Evolutionary conservation across 208 protist species (phyloP), one percentile per base, ranked within the genome.

Genomic region (Porcisia hertigi): DNA sequence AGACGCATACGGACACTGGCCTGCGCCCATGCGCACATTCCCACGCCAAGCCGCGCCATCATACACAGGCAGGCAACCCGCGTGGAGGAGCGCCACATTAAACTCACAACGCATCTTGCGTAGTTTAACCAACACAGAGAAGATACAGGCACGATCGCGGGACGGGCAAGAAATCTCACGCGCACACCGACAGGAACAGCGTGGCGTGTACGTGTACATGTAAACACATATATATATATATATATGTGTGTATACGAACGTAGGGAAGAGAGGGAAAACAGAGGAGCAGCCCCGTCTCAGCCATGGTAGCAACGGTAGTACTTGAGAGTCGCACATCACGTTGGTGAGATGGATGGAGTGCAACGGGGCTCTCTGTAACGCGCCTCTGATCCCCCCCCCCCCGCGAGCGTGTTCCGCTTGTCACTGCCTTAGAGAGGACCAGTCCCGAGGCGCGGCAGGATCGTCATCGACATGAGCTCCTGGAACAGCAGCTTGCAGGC

Each of bases 401-500:
- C 59, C 16, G 59, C 34, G 34, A 41, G 57, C 9, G 34, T 64
- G 12, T n/a, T 64, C 25, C 34, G 8, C 59, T 36, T 36, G 59
- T 23, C 16, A 16, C 34, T 23, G 14, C 4, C 1, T 69, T 78
- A 91, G 57, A 91, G 69, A 16, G 82, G 81, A 20, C 84, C 86
- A 25, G 80, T 90, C 5, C 80, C 73, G 25, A 87, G 60, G 20
- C 83, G 76, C 12, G 83, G 81, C 20, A 87, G 74, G 57, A 99
- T 98, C 67, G 98, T 98, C 99, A 99, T 99, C 16, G 94, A 93
- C 85, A 98, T 92, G 18, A 99, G 87, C 86, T 99, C 99, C 84
- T 99, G 99, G 88, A 99, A 99, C 23, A 99, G 89, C 14, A 99
- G 94, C 90, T 99, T 99, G 85, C 96, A 99, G 1, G 99, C 99